Conservation (phyloP, 2,329 filamentous ascomycete genomes). For the Metarhizium anisopliae region DNA sequence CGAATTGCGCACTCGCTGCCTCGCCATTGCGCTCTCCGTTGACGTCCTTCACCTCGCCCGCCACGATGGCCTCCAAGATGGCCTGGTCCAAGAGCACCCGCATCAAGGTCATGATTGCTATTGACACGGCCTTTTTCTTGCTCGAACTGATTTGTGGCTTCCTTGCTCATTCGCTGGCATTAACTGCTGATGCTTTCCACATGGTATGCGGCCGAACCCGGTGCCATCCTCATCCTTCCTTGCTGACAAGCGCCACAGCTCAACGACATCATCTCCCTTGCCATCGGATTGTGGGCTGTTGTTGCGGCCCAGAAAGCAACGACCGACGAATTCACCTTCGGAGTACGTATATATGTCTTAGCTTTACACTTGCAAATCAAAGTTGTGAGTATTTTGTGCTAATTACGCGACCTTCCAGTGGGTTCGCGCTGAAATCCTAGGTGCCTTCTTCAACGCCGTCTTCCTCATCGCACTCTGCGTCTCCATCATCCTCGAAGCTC, state of each 20-base stretch:
- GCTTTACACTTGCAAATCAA: background rate
- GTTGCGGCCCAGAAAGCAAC: conserved; percentile 76
- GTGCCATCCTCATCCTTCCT: background rate
- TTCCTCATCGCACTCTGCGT: conserved; percentile 95
- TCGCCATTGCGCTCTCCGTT: background rate
- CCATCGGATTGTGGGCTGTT: conserved; percentile 92
- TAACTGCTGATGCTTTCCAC: conserved; percentile 96
- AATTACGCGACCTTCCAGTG: conserved; percentile 48
- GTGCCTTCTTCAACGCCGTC: conserved; percentile 93
- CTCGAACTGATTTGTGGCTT: conserved; percentile 82
- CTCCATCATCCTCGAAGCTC: conserved; percentile 90
- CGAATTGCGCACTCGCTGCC: background rate
- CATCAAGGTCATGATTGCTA: conserved; percentile 85
- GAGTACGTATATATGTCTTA: conserved; percentile 45
- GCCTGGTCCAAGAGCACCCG: conserved; percentile 85
- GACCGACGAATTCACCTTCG: conserved; percentile 91
- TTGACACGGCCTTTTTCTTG: conserved; percentile 84
- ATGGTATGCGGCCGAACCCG: conserved; percentile 54
- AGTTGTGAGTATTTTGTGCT: conserved; percentile 7
- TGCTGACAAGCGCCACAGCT: conserved; percentile 42
- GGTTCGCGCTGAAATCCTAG: conserved; percentile 94
- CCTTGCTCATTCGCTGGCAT: conserved; percentile 78
- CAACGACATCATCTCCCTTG: conserved; percentile 92
- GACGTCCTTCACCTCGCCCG: background rate
- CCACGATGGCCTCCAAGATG: conserved; percentile 41